Conservation (phyloP, 2,329 filamentous ascomycete genomes). For the Xylaria sp. region DNA sequence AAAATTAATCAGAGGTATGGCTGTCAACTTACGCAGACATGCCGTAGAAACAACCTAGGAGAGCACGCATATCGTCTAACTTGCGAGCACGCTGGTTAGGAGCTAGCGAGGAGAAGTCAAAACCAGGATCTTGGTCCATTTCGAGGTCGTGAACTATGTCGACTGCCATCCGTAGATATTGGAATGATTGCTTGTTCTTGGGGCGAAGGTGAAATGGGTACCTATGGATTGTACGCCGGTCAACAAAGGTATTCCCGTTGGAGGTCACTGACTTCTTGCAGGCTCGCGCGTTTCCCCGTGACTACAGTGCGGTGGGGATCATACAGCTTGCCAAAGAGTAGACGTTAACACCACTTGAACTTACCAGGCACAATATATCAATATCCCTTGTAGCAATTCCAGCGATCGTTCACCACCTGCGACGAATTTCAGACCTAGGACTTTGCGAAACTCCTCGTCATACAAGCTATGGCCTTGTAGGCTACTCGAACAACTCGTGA, state of each 20-base stretch:
- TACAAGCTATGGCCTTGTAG: slow-evolving; percentile 59
- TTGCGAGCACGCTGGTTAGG: slow-evolving; percentile 37
- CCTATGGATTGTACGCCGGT: slow-evolving; percentile 43
- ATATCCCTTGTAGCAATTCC: slow-evolving; percentile 61
- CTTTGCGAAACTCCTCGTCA: slow-evolving; percentile 63
- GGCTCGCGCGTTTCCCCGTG: no score
- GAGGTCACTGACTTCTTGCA: background rate
- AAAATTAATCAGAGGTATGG: background rate
- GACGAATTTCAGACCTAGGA: slow-evolving; percentile 62
- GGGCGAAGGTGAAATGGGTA: slow-evolving; percentile 61
- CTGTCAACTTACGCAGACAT: slow-evolving; percentile 47
- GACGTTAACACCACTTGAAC: background rate
- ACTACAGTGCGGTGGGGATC: background rate
- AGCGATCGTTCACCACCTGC: slow-evolving; percentile 61
- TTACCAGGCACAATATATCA: slow-evolving; percentile 64
- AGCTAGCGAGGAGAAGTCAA: slow-evolving; percentile 26
- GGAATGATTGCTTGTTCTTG: slow-evolving; percentile 54
- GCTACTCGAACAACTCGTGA: slow-evolving; percentile 54
- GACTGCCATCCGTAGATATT: slow-evolving; percentile 58
- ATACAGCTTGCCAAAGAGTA: background rate
- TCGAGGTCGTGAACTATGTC: slow-evolving; percentile 58
- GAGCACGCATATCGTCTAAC: slow-evolving; percentile 52
- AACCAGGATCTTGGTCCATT: slow-evolving; percentile 49
- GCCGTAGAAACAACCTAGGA: slow-evolving; percentile 52
- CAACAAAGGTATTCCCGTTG: background rate